A percentile compares a stretch with the other conserved stretches of the same genome.
These are phyloP conservation scores for Cladosporium velox DNA, from an alignment of 2,329 filamentous ascomycete genomes.

Conservation along the genomic window DNA sequence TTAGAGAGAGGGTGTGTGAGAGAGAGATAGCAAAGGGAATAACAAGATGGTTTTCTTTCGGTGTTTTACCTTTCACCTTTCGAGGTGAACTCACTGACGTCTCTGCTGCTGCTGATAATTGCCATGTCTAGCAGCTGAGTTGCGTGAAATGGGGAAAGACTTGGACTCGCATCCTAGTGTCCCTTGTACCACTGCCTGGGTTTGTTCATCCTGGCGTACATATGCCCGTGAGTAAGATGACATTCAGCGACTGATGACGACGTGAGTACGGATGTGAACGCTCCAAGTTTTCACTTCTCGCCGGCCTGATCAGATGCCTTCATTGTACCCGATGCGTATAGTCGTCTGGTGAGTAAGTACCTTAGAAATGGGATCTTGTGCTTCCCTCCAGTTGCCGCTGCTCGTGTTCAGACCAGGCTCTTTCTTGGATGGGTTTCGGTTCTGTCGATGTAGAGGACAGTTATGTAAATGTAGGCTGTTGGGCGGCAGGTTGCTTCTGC, in stretches of 20 bases:
- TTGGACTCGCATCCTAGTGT: not conserved
- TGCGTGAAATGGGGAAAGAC: not conserved
- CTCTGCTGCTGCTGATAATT: not conserved
- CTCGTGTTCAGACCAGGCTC: too few species aligned
- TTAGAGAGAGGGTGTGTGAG: not conserved
- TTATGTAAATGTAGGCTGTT: too few species aligned
- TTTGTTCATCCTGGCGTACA: not conserved
- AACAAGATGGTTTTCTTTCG: not conserved
- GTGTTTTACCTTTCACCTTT: not conserved
- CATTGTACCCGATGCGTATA: too few species aligned
- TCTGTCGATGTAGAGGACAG: too few species aligned
- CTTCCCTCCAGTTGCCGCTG: too few species aligned
- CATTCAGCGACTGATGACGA: not conserved
- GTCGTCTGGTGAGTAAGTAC: too few species aligned
- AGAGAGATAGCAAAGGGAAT: not conserved
- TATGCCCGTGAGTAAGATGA: not conserved
- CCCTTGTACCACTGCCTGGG: not conserved
- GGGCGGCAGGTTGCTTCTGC: too few species aligned
- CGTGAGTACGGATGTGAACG: not conserved
- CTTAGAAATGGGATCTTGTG: too few species aligned
- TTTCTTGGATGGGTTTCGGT: too few species aligned
- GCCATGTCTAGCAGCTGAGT: not conserved
- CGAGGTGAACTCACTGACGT: not conserved
- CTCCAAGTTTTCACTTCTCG: not conserved
- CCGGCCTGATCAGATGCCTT: too few species aligned